phyloP scores from a whole-genome alignment of 495 filamentous ascomycete genomes.

The Corynascus novoguineensis region DNA sequence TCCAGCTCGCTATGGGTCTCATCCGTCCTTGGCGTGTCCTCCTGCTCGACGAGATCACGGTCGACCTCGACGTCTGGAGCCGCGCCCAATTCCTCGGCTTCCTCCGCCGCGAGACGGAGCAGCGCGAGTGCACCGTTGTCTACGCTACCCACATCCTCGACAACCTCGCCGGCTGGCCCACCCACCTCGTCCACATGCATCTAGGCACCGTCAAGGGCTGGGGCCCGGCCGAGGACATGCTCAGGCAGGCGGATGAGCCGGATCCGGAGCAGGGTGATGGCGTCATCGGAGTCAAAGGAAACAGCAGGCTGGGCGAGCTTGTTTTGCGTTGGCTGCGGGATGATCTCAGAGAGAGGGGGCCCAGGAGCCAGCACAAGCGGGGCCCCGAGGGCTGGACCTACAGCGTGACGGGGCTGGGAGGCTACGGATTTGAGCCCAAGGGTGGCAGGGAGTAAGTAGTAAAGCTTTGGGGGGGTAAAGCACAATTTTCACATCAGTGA shows the following conservation, averaged over 20 bases:
- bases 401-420: slow-evolving; percentile 62
- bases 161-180: slow-evolving; percentile 87
- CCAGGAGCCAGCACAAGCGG: slow-evolving; percentile 53
- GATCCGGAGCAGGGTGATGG: slow-evolving; percentile 31
- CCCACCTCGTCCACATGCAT: slow-evolving; percentile 92
- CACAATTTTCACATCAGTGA: no score
- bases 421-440: slow-evolving; percentile 72
- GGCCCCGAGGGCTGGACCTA: slow-evolving; percentile 68
- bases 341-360: slow-evolving; percentile 76
- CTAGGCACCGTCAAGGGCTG: slow-evolving; percentile 78
- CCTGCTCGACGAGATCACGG: slow-evolving; percentile 93
- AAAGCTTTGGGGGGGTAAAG: background rate
- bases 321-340: slow-evolving; percentile 82
- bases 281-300: slow-evolving; percentile 51
- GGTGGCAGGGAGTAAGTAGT: slow-evolving; percentile 7
- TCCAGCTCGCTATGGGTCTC: slow-evolving; percentile 94
- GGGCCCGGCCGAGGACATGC: slow-evolving; percentile 58
- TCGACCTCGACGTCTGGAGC: slow-evolving; percentile 85
- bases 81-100: slow-evolving; percentile 81
- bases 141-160: slow-evolving; percentile 98
- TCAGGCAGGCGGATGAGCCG: slow-evolving; percentile 28
- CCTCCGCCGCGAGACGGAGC: slow-evolving; percentile 79
- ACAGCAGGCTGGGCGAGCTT: slow-evolving; percentile 73
- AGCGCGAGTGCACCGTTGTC: slow-evolving; percentile 78
- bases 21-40: slow-evolving; percentile 89